phyloP scores from a whole-genome alignment of 2,329 filamentous ascomycete genomes.

The Xylaria hypoxylon region DNA sequence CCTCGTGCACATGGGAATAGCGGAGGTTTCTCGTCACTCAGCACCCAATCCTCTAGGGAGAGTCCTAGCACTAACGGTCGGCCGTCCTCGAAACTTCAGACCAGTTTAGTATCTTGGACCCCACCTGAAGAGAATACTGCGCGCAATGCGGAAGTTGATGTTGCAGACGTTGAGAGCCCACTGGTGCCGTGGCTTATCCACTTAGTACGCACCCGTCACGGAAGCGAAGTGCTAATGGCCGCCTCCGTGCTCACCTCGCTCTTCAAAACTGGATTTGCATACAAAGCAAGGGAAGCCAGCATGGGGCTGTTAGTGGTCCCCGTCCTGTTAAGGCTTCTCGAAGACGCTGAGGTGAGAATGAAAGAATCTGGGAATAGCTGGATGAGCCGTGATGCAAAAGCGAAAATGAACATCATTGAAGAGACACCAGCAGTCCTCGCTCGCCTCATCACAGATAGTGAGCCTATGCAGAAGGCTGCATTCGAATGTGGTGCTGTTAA shows the following conservation, averaged over 20 bases:
- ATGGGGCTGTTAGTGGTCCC: constrained; percentile 77
- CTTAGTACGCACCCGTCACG: constrained; percentile 67
- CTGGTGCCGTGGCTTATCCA: constrained; percentile 80
- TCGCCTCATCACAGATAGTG: constrained; percentile 80
- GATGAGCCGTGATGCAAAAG: constrained; percentile 48
- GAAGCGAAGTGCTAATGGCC: constrained; percentile 74
- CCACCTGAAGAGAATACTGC: constrained; percentile 43
- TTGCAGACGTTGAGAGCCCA: constrained; percentile 74
- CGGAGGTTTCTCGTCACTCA: constrained; percentile 65
- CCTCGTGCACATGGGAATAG: constrained; percentile 47
- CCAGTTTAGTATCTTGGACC: constrained; percentile 44
- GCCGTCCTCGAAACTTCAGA: constrained; percentile 47
- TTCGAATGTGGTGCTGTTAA: constrained; percentile 71
- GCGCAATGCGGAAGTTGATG: constrained; percentile 50
- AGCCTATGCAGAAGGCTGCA: constrained; percentile 83
- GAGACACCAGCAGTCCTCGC: constrained; percentile 81
- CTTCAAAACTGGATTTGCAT: constrained; percentile 75
- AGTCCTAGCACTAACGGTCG: constrained; percentile 47
- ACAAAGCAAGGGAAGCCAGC: constrained; percentile 71
- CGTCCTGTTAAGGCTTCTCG: constrained; percentile 74
- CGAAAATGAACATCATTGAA: constrained; percentile 70
- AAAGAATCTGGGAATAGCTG: constrained; percentile 52
- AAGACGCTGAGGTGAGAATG: constrained; percentile 58
- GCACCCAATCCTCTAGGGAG: constrained; percentile 57
- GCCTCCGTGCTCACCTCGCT: constrained; percentile 76